phyloP scores from a whole-genome alignment of 768 basidiomycete genomes.

The Boletus coccyginus region DNA sequence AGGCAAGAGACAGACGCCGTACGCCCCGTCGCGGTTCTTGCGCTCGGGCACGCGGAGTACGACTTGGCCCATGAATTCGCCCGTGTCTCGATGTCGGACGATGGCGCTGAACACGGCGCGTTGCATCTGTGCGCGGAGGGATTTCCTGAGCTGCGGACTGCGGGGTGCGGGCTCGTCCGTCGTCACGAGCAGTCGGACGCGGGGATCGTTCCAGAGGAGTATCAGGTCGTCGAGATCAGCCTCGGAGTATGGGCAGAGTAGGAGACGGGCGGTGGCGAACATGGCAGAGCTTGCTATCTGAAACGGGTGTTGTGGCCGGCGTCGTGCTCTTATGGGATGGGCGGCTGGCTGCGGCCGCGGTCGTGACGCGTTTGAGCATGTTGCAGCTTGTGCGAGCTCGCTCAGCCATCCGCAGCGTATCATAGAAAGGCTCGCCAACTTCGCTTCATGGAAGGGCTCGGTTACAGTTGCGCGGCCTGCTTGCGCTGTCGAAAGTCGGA shows the following conservation, averaged over 20 bases:
- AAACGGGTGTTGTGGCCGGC: not conserved
- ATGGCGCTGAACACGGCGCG: slow-evolving; percentile 28
- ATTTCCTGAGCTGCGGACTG: slow-evolving; percentile 15
- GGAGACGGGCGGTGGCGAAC: slow-evolving; percentile 33
- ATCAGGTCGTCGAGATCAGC: slow-evolving; percentile 32
- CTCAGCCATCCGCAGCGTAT: too few relatives aligned
- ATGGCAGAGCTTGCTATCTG: slow-evolving; percentile 4
- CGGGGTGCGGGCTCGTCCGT: slow-evolving; percentile 13
- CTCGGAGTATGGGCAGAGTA: slow-evolving; percentile 32
- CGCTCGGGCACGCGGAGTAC: slow-evolving; percentile 25
- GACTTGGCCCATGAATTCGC: slow-evolving; percentile 34
- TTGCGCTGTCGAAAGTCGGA: too few relatives aligned
- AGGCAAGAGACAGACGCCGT: slow-evolving; percentile 31
- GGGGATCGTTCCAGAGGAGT: slow-evolving; percentile 30
- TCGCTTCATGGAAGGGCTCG: not conserved
- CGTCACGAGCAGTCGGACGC: slow-evolving; percentile 22
- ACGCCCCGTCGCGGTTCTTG: slow-evolving; percentile 31
- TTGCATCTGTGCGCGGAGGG: slow-evolving; percentile 22
- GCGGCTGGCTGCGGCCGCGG: slow-evolving; percentile 21
- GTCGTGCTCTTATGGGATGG: not conserved
- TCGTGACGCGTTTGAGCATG: not conserved
- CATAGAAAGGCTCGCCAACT: not conserved
- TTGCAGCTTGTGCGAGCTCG: too few relatives aligned
- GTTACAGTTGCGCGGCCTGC: not conserved
- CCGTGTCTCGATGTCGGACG: slow-evolving; percentile 27